Evolutionary conservation across 1,139 yeast genomes (phyloP).

Genomic region (Geotrichum klebahnii): DNA sequence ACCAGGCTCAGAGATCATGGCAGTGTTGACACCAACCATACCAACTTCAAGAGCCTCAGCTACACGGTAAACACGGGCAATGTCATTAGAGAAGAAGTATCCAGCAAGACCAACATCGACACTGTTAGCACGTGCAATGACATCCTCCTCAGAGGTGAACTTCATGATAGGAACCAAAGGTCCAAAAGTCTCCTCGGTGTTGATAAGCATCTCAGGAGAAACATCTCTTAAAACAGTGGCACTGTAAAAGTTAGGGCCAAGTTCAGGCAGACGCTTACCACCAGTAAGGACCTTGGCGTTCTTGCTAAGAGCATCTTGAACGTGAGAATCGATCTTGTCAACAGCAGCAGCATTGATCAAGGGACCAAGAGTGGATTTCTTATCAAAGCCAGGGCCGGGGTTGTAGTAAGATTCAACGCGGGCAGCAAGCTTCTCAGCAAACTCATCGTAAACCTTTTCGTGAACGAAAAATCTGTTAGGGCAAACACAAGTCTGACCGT

Average conservation of each 20-base stretch:
- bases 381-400: constrained; percentile 71
- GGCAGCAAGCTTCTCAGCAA: constrained; percentile 49
- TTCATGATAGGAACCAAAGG: constrained; percentile 75
- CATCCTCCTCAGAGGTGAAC: constrained; percentile 64
- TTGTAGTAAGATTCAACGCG: constrained; percentile 50
- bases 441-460: constrained; percentile 56
- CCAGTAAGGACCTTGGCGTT: constrained; percentile 65
- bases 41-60: constrained; percentile 74
- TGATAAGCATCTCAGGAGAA: constrained; percentile 57
- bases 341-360: constrained; percentile 65
- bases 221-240: constrained; percentile 71
- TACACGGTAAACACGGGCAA: constrained; percentile 58
- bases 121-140: constrained; percentile 61
- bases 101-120: constrained; percentile 73
- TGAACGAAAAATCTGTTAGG: constrained; percentile 73
- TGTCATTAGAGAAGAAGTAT: constrained; percentile 67
- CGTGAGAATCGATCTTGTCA: constrained; percentile 65
- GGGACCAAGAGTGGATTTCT: constrained; percentile 74
- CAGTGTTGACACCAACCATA: constrained; percentile 77
- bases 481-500: constrained; percentile 82
- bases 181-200: constrained; percentile 81
- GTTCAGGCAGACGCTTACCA: constrained; percentile 60
- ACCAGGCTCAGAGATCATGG: constrained; percentile 64
- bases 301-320: constrained; percentile 65
- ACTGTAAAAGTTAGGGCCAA: constrained; percentile 72